A percentile compares a stretch with the other conserved stretches of the same genome.
phyloP scores from a whole-genome alignment of 1,139 yeast species.

The Geotrichum australiense region DNA sequence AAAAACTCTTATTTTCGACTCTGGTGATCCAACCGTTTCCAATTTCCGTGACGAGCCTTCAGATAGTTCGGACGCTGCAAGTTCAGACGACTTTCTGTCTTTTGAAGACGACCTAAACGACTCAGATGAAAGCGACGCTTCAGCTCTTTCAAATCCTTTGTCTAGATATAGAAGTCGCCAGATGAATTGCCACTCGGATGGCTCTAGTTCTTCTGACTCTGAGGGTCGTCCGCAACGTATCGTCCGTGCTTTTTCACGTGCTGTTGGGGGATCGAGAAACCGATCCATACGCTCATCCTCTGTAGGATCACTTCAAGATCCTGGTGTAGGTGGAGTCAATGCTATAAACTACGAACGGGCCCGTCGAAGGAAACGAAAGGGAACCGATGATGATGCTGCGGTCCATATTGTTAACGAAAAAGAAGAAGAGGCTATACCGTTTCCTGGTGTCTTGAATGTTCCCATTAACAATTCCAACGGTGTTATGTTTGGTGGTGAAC shows the following conservation, averaged over 20 bases:
- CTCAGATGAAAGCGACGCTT: constrained; percentile 5
- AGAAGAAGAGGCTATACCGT: constrained; percentile 9
- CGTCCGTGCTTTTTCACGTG: constrained; percentile 13
- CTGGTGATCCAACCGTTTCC: constrained; percentile 13
- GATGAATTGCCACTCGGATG: background rate
- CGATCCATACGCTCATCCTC: constrained; percentile 1
- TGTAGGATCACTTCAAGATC: background rate
- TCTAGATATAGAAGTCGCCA: constrained; percentile 6
- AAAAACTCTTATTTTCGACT: constrained; percentile 14
- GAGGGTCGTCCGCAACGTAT: constrained; percentile 12
- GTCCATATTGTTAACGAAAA: constrained; percentile 3
- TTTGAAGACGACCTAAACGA: constrained; percentile 14
- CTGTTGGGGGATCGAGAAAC: constrained; percentile 8
- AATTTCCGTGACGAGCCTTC: constrained; percentile 8
- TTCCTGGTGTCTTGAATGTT: constrained; percentile 14
- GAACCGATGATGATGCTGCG: constrained; percentile 3
- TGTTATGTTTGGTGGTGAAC: constrained; percentile 11
- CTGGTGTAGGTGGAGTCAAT: background rate
- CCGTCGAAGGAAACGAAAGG: background rate
- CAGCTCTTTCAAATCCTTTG: constrained; percentile 2
- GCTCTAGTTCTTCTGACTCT: constrained; percentile 1
- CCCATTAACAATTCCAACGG: constrained; percentile 4
- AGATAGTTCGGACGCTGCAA: constrained; percentile 7
- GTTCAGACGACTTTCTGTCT: constrained; percentile 13
- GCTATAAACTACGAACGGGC: background rate